A percentile compares a stretch with the other conserved stretches of the same genome.
phyloP scores from a whole-genome alignment of 306 rosid genomes.

The Vigna nakashimae region DNA sequence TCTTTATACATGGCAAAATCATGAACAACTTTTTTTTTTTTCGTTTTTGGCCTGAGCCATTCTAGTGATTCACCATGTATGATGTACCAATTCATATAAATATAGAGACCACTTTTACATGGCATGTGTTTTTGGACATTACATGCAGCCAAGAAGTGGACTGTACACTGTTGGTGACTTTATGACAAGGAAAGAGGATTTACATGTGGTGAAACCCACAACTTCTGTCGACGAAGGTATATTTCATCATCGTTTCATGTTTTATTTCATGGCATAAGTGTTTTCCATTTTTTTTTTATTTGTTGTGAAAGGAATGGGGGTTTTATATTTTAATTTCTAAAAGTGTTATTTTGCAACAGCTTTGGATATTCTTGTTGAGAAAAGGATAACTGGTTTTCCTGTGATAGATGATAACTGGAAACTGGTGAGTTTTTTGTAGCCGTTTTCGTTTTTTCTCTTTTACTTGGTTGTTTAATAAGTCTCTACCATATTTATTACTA shows the following conservation, averaged over 20 bases:
- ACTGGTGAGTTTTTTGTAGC: constrained; percentile 62
- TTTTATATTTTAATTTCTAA: constrained; percentile 41
- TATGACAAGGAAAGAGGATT: constrained; percentile 79
- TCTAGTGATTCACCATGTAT: constrained; percentile 4
- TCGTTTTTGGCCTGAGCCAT: neutral
- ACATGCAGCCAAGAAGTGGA: constrained; percentile 71
- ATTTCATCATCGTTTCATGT: constrained; percentile 5
- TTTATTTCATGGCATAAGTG: constrained; percentile 1
- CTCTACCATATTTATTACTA: constrained; percentile 6
- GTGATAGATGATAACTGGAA: constrained; percentile 91
- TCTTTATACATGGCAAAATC: constrained; percentile 19
- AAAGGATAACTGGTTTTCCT: constrained; percentile 97
- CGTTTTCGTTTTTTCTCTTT: constrained; percentile 10
- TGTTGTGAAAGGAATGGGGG: neutral
- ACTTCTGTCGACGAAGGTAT: constrained; percentile 95
- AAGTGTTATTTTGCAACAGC: constrained; percentile 66
- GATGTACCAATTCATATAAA: neutral
- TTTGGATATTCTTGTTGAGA: constrained; percentile 82
- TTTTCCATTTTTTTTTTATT: neutral
- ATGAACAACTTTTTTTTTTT: neutral
- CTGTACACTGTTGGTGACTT: constrained; percentile 87
- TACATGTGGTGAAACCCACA: constrained; percentile 83
- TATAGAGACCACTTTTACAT: constrained; percentile 31
- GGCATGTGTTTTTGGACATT: neutral
- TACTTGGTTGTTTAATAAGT: constrained; percentile 15